Base-by-base conservation (phyloP, 345 rosid genomes). In the Aethionema arabicum region DNA sequence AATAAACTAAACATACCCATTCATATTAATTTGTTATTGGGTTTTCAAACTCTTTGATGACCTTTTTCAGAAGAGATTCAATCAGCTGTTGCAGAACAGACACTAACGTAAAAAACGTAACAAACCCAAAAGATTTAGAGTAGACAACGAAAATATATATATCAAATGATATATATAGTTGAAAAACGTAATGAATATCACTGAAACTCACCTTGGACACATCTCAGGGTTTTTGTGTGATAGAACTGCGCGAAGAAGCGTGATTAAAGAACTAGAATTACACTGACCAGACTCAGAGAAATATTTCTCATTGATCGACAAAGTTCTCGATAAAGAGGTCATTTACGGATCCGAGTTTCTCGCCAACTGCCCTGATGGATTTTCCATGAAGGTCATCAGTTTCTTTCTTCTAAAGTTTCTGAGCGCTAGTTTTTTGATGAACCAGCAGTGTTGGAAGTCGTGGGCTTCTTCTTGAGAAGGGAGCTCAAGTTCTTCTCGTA, bases 31-130 rank as follows among this genome's bases (percentile, higher is more conserved):
- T 83, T 56, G 83, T 74, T 56, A 93, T 78, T 50, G 96, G 88
- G 50, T 77, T 77, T 76, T 90, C 97, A 74, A 90, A 90, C 82
- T 84, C 99, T 73, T 93, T 72, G 14, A 78, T 84, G 56, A 93
- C 85, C 75, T 85, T 87, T 63, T 85, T 82, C 51, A 93, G 87
- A 48, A 93, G 88, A 29, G 97, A 82, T 80, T 93, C 99, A 76
- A 92, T 82, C 78, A 90, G 66, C 99, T 93, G 75, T 68, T 43
- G 39, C 73, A 59, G 53, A 65, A 21, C 27, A 21, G 27, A 21
- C 27, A 67, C 31, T 68, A 56, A 55, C 45, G 39, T 69, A 5
- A 69, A 29, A 21, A 42, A 36, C 32, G 52, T 13, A 43, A 54
- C 39, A 46, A 61, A 54, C 51, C 39, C 52, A 69, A 10, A 31